phyloP scores from a whole-genome alignment of 371 early-diverging fungal genomes.

The Circinella minor region DNA sequence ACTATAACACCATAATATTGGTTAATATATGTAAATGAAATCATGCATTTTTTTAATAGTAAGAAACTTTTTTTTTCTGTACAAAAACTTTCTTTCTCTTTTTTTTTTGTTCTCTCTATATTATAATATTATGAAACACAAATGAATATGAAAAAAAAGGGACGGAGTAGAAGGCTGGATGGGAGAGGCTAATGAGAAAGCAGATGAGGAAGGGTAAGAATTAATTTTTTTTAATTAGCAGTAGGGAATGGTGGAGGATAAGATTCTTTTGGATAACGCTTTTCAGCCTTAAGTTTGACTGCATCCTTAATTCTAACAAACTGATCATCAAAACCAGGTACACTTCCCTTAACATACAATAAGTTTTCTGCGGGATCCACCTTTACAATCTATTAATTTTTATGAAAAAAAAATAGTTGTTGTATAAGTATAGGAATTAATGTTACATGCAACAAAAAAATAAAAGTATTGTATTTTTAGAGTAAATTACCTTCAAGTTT shows the following conservation, averaged over 20 bases:
- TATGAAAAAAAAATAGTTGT: no score
- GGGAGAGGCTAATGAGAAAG: neutral
- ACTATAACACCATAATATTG: no score
- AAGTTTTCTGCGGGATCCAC: slow-evolving; percentile 86
- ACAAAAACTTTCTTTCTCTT: no score
- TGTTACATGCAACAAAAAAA: no score
- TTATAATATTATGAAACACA: no score
- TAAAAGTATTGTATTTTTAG: no score
- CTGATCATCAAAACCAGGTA: slow-evolving; percentile 90
- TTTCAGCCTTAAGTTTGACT: slow-evolving; percentile 73
- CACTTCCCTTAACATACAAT: slow-evolving; percentile 89
- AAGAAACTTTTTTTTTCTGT: no score
- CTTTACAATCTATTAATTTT: slow-evolving; percentile 65
- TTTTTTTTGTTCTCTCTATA: no score
- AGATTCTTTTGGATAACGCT: slow-evolving; percentile 70
- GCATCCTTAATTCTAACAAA: slow-evolving; percentile 89
- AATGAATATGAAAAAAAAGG: no score
- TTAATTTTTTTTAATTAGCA: slow-evolving; percentile 36
- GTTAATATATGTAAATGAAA: no score
- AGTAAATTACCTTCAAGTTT: slow-evolving; percentile 55
- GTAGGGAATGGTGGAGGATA: slow-evolving; percentile 82
- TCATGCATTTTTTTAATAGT: no score
- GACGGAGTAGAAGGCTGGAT: neutral
- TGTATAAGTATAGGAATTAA: no score
- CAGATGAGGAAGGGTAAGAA: neutral